These are phyloP conservation scores for Colletotrichum sp. DNA, from an alignment of 2,329 filamentous ascomycete species.

Conservation along the genomic window DNA sequence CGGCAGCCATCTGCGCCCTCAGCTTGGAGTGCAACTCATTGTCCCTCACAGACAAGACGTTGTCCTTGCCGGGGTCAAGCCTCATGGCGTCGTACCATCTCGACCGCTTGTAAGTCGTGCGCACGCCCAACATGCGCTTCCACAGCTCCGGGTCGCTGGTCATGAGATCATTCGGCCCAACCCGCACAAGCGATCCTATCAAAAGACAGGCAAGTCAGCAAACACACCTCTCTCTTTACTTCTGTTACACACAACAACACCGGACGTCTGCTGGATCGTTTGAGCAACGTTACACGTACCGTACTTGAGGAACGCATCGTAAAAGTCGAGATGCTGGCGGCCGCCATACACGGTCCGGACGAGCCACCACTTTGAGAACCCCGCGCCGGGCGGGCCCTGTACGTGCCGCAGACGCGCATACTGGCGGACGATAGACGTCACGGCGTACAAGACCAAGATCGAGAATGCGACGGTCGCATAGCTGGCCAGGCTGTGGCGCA, in stretches of 20 bases:
- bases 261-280: neutral
- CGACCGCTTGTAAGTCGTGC: conserved; percentile 40
- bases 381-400: conserved; percentile 40
- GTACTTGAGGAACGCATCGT: conserved; percentile 38
- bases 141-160: conserved; percentile 44
- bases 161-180: conserved; percentile 47
- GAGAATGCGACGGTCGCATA: neutral
- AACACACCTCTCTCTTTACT: neutral
- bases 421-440: conserved; percentile 25
- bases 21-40: conserved; percentile 46
- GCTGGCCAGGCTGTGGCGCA: neutral
- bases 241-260: neutral
- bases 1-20: conserved; percentile 54
- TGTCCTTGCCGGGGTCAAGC: conserved; percentile 59
- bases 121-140: conserved; percentile 39
- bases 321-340: conserved; percentile 38
- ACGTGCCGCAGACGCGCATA: conserved; percentile 45
- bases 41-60: conserved; percentile 56
- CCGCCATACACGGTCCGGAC: conserved; percentile 34
- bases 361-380: conserved; percentile 46
- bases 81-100: conserved; percentile 54
- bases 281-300: conserved; percentile 27
- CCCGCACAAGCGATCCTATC: conserved; percentile 27
- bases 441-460: conserved; percentile 8
- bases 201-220: neutral